Evolutionary conservation across 2,329 filamentous ascomycete species (phyloP).

Genomic region (Fusarium graminum): DNA sequence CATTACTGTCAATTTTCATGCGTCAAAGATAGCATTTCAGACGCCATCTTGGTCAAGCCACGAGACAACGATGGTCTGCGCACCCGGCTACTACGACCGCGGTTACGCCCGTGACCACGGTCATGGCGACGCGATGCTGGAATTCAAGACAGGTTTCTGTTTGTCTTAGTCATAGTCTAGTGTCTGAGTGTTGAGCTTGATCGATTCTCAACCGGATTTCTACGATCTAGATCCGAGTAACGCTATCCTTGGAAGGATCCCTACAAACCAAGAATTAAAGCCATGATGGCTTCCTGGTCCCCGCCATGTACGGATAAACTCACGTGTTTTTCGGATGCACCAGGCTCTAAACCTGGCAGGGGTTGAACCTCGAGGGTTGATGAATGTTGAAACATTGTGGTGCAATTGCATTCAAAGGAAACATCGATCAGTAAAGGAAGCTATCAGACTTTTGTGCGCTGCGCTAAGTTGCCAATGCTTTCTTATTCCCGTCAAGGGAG

Average conservation of each 20-base stretch:
- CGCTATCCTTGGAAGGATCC: constrained; percentile 7
- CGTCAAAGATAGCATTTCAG: neutral
- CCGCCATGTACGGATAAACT: neutral
- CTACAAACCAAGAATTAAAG: constrained; percentile 5
- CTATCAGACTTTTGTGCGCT: neutral
- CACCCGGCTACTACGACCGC: constrained; percentile 6
- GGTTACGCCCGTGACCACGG: constrained; percentile 29
- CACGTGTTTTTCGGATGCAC: constrained; percentile 15
- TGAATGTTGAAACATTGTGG: constrained; percentile 9
- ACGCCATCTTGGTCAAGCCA: constrained; percentile 2
- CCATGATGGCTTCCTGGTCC: neutral
- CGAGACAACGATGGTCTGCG: constrained; percentile 10
- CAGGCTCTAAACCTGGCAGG: constrained; percentile 4
- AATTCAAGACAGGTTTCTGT: constrained; percentile 18
- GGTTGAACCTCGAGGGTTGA: constrained; percentile 16
- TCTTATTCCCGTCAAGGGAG: constrained; percentile 17
- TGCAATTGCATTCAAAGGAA: neutral
- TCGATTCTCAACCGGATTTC: constrained; percentile 23
- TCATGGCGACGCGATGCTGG: constrained; percentile 21
- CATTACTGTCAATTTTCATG: neutral
- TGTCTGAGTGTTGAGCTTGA: constrained; percentile 6
- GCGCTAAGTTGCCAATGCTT: neutral
- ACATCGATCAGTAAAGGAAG: constrained; percentile 1
- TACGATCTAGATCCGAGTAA: constrained; percentile 12
- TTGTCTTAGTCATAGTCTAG: constrained; percentile 16